Evolutionary conservation across 192 early-diverging fungal genomes (phyloP), one percentile per base, ranked within the genome.

Genomic region (Entophlyctis luteolus): DNA sequence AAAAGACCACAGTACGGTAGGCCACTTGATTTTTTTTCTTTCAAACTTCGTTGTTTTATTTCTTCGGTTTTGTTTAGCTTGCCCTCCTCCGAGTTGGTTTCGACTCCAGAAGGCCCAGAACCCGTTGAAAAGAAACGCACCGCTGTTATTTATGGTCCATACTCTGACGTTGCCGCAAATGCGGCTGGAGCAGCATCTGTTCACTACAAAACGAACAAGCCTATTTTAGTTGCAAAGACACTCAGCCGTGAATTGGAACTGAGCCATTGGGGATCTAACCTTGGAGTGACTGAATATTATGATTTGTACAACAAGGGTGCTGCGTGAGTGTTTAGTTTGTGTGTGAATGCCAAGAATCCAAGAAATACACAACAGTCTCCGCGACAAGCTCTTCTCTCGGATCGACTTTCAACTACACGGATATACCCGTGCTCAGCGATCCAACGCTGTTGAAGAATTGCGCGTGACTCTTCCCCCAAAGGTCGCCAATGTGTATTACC

Each of bases 271-370:
- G 87, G 84, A 27, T 80, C 81, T 45, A 90, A 90, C 66, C 72
- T 96, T 56, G 86, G 84, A 14, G 84, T 97, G 16, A 85, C 89
- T 56, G 97, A 99, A 60, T 85, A 91, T 67, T 91, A 78, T 47
- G 77, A 81, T 71, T 65, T 93, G 62, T 78, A 87, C 70, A 85
- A 92, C 57, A 79, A 81, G 32, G 93, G 93, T 32, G 89, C 93
- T 45, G 73, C 77, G 92, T 93, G n/a, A n/a, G n/a, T n/a, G n/a
- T n/a, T n/a, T n/a, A n/a, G n/a, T n/a, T n/a, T n/a, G n/a, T n/a
- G n/a, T n/a, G n/a, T n/a, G n/a, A n/a, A n/a, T n/a, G n/a, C n/a
- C n/a, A n/a, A n/a, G n/a, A n/a, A n/a, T n/a, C n/a, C n/a, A n/a
- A n/a, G n/a, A n/a, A n/a, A n/a, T n/a, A n/a, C n/a, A n/a, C n/a